Base-by-base conservation (phyloP, 2,329 filamentous ascomycete genomes). In the Colletotrichum aenigma region DNA sequence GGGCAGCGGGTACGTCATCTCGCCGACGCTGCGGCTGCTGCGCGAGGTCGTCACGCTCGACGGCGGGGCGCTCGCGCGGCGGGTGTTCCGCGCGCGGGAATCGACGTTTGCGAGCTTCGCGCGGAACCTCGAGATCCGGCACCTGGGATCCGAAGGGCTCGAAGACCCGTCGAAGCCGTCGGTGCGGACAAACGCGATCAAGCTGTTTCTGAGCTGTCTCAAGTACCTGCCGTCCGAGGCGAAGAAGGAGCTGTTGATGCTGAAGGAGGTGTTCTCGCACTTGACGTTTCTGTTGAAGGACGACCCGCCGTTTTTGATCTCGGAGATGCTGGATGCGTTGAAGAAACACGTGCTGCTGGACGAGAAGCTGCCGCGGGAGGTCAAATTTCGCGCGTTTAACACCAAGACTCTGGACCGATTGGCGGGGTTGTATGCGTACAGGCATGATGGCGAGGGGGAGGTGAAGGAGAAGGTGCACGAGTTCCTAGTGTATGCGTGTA, bases 1-100 rank as follows among this genome's bases (percentile, higher is more conserved):
- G 83, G 90, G 92, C 64, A 98, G 97, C 81, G 95, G 96, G 52
- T 95, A 95, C 83, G 88, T 98, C 74, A 96, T 98, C 76, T 97
- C 95, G 4, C 96, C 97, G 1, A 96, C 94, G 28, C 86, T 99
- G 74, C 93, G 96, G 72, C 87, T 99, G 67, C 89, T 99, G 75
- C 94, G 93, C 67, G 96, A 99, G 85, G 90, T 96, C n/a, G 91
- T 95, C 18, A 92, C 89, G 70, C 94, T 98, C 78, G 96, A 98
- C 84, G 96, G 96, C 18, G 97, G 97, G 16, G 91, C 92, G 56
- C 89, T 96, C 71, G 95, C 96, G 32, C 93, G 92, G 78, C 89
- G 93, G 61, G 89, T 98, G 38, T 97, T 98, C 82, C 90, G 94
- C 68, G 93, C 93, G 36, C 91, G 95, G 79, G 93, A 95, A 79